Evolutionary conservation across 495 filamentous ascomycete species (phyloP).

Genomic region (Penicillium mononematosum): DNA sequence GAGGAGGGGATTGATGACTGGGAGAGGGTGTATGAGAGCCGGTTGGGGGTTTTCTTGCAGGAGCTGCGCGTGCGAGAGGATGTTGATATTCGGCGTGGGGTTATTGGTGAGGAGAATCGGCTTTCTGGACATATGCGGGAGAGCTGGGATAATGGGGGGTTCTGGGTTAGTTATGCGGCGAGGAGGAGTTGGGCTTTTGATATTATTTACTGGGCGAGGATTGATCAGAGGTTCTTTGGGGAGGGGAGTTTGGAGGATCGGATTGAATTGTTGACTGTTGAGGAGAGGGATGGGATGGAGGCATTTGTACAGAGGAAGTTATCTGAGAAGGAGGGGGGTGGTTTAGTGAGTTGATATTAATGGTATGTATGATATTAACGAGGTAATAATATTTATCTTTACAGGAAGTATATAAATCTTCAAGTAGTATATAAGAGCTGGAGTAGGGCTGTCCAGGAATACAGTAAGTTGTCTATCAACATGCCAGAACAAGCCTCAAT

Average conservation of each 20-base stretch:
- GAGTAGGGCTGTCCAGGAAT: background rate
- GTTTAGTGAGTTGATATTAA: background rate
- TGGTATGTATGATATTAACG: background rate
- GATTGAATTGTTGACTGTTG: constrained; percentile 4
- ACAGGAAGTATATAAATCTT: no score
- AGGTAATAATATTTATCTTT: no score
- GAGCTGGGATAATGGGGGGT: no score
- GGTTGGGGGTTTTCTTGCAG: no score
- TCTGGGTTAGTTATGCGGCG: no score
- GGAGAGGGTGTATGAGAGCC: no score
- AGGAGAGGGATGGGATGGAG: constrained; percentile 4
- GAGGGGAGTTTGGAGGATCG: constrained; percentile 1
- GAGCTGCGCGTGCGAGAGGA: no score
- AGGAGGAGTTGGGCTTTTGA: constrained; percentile 10
- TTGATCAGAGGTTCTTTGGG: constrained; percentile 8
- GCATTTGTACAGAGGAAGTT: constrained; percentile 4
- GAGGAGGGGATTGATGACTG: no score
- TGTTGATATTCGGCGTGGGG: no score
- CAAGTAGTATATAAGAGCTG: no score
- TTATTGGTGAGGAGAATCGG: no score
- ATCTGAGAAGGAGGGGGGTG: background rate
- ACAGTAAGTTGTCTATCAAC: background rate
- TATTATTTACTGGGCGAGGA: constrained; percentile 6
- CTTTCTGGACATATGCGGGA: no score
- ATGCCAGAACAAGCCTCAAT: background rate